These are phyloP conservation scores for Hypomyces perniciosus DNA, from an alignment of 2,329 filamentous ascomycete genomes.

Conservation along the genomic window DNA sequence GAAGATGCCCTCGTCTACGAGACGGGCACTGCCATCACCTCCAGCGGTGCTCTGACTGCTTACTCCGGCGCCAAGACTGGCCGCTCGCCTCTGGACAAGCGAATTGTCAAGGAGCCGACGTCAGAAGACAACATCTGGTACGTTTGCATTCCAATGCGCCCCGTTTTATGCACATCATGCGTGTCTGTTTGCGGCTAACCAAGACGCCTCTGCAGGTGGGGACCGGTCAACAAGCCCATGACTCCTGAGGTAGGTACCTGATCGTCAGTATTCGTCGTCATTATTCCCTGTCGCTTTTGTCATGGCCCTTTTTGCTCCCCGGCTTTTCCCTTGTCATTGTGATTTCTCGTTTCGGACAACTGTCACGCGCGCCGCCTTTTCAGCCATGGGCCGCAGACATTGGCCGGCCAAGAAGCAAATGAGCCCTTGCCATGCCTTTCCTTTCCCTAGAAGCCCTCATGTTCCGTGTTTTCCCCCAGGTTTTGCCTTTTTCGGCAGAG, in stretches of 20 bases:
- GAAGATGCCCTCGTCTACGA: slow-evolving; percentile 98
- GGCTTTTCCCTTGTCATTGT: slow-evolving; percentile 12
- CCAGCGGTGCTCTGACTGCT: slow-evolving; percentile 87
- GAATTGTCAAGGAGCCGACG: slow-evolving; percentile 84
- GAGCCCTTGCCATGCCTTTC: neutral
- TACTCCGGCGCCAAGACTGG: slow-evolving; percentile 99
- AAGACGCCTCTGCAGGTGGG: slow-evolving; percentile 54
- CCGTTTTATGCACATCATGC: neutral
- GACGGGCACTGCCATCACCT: slow-evolving; percentile 94
- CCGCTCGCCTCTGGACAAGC: slow-evolving; percentile 93
- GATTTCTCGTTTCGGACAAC: neutral
- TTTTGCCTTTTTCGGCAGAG: too few relatives aligned
- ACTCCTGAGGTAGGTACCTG: slow-evolving; percentile 68
- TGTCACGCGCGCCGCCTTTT: slow-evolving; percentile 7
- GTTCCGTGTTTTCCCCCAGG: too few relatives aligned
- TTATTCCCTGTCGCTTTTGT: slow-evolving; percentile 1
- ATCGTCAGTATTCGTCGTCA: slow-evolving; percentile 11
- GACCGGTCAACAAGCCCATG: slow-evolving; percentile 99
- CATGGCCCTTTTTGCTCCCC: neutral
- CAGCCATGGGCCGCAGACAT: neutral
- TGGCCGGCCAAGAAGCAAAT: too few relatives aligned
- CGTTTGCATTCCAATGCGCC: slow-evolving; percentile 19
- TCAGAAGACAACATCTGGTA: slow-evolving; percentile 90
- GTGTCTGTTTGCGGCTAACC: neutral
- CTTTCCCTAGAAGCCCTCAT: neutral